Base-by-base conservation (phyloP, 495 filamentous ascomycete species). In the Xylaria intraflava region DNA sequence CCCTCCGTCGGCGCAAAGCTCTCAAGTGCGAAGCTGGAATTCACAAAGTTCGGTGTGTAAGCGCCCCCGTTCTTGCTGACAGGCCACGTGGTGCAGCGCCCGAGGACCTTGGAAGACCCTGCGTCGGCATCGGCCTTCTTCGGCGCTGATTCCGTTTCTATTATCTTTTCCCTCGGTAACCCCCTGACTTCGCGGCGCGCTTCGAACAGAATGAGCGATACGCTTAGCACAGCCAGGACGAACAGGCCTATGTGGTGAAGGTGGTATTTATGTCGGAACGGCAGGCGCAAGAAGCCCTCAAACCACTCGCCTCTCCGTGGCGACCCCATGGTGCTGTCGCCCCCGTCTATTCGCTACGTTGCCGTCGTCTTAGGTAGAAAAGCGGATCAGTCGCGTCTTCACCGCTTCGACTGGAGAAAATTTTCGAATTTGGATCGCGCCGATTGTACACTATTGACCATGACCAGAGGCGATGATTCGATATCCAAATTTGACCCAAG, bases 71-170 rank as follows among this genome's bases (percentile, higher is more conserved):
- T 36, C 9, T 22, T 9, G 36, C 29, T 47, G 33, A 65, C 64
- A 8, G 64, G 62, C 64, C 64, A 67, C 0, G 64, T 66, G 0
- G 64, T 66, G 42, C 64, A 66, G 41, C 62, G 59, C 1, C 64
- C 61, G 0, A 56, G 54, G 7, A 59, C 14, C 20, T 45, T 36
- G 17, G 38, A 29, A 9, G 11, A n/a, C 14, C 7, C 24, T 10
- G 45, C 7, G 12, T 14, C 45, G 38, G 20, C n/a, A 6, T 19
- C 33, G 10, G 43, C 10, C 10, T 1, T 20, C 5, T 23, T 22
- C 6, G 42, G 16, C 27, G 23, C 7, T 46, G 51, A 8, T 26
- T 17, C 16, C 27, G 31, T 20, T 19, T 40, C 19, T 12, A 36
- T 14, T 12, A 24, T 14, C 0, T 46, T 12, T 23, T 31, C 33